Evolutionary conservation across 2,329 filamentous ascomycete genomes (phyloP), one percentile per base, ranked within the genome.

Genomic region (Arthrobotrys iridis): DNA sequence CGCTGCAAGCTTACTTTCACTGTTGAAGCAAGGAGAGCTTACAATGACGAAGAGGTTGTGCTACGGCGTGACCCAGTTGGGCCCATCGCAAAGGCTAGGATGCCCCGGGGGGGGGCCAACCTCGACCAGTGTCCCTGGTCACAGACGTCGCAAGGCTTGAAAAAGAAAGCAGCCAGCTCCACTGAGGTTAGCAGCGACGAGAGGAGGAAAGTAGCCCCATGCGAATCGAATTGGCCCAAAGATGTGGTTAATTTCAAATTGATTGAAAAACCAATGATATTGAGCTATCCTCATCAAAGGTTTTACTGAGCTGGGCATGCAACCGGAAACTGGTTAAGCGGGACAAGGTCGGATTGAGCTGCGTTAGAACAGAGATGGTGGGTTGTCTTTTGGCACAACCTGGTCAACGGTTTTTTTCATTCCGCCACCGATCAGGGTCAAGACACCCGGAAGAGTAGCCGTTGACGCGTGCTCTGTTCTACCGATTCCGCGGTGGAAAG

Each of bases 391-490:
- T 46, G 50, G 41, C 43, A 41, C 67, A 59, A 73, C 68, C 68
- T 60, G 70, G 60, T 62, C 60, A 74, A 74, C 70, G 70, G 70
- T 74, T 74, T 74, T n/a, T 73, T 74, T 62, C 45, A 52, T 43
- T 74, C 62, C 60, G 60, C 70, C 70, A 74, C 70, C 52, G 70
- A 67, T 74, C 62, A 74, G 55, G 62, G 70, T 74, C 40, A 60
- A 66, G 70, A 66, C 70, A 60, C 70, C 65, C 70, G 70, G 70
- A 74, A 74, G 62, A 74, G 62, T 74, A 74, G 60, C 70, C 70
- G 70, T 74, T 74, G 70, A 74, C 70, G 70, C 70, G 70, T 74
- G 70, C 70, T 74, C 70, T 74, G 70, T 67, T 74, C 70, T 66
- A 74, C 70, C 70, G 70, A 74, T 74, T 74, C 70, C 70, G 70